A percentile compares a stretch with the other conserved stretches of the same genome.
Evolutionary conservation across 805 yeast genomes (phyloP).

Genomic region (Ascoidea rubescens): DNA sequence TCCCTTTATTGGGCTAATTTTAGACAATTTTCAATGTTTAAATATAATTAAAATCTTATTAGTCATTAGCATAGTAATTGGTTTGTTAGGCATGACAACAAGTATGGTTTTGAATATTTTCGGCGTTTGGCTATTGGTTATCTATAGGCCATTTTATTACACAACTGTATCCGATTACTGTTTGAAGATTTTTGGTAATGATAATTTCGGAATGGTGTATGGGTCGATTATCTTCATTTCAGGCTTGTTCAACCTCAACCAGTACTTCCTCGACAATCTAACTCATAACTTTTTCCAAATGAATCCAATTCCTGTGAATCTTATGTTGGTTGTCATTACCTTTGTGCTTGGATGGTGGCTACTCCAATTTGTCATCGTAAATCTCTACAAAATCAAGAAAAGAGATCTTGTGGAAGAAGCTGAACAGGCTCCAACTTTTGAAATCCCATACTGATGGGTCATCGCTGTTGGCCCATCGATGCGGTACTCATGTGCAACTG

Average conservation of each 20-base stretch:
- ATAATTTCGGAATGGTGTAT: slow-evolving; percentile 83
- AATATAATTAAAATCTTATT: slow-evolving; percentile 39
- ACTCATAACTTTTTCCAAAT: slow-evolving; percentile 56
- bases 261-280: slow-evolving; percentile 49
- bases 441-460: slow-evolving; percentile 15
- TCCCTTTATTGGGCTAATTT: slow-evolving; percentile 70
- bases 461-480: too few species aligned
- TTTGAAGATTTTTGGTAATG: slow-evolving; percentile 88
- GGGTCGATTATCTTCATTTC: slow-evolving; percentile 75
- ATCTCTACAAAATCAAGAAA: slow-evolving; percentile 17
- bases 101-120: slow-evolving; percentile 35
- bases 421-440: slow-evolving; percentile 24
- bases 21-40: slow-evolving; percentile 62
- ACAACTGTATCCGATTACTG: slow-evolving; percentile 86
- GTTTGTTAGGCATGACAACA: slow-evolving; percentile 55
- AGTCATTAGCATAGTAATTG: slow-evolving; percentile 44
- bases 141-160: slow-evolving; percentile 84
- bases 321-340: slow-evolving; percentile 38
- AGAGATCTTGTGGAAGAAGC: slow-evolving; percentile 27
- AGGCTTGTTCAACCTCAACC: slow-evolving; percentile 68
- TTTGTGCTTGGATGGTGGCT: slow-evolving; percentile 33
- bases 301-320: slow-evolving; percentile 75
- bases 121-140: slow-evolving; percentile 61
- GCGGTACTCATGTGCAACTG: too few species aligned
- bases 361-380: slow-evolving; percentile 24